These are phyloP conservation scores for Pseudonitzschia multiseries DNA, from an alignment of 108 stramenopile species.

Conservation along the genomic window DNA sequence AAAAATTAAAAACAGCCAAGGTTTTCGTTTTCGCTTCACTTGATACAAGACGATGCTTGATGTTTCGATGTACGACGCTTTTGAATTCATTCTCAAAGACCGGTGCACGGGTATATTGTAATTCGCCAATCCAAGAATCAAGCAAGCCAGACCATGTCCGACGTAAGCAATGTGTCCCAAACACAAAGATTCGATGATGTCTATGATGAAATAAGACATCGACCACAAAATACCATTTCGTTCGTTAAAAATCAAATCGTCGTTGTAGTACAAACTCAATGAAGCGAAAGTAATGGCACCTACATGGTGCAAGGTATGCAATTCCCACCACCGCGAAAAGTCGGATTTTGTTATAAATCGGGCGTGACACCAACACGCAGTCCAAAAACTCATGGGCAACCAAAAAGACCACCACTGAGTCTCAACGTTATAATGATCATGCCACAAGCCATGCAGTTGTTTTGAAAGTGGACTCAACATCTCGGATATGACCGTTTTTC, in stretches of 20 bases:
- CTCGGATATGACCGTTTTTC: not conserved
- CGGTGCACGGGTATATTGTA: slow-evolving; percentile 26
- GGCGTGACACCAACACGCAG: slow-evolving; percentile 16
- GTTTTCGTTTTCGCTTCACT: slow-evolving; percentile 36
- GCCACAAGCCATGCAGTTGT: not conserved
- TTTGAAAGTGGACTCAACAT: not conserved
- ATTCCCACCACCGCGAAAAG: slow-evolving; percentile 21
- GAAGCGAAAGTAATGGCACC: slow-evolving; percentile 26
- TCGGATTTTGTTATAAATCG: not conserved
- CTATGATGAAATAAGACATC: slow-evolving; percentile 41
- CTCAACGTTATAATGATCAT: not conserved
- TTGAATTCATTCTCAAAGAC: slow-evolving; percentile 43
- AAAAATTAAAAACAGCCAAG: slow-evolving; percentile 36
- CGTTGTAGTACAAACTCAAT: slow-evolving; percentile 30
- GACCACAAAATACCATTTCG: slow-evolving; percentile 39
- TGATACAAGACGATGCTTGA: slow-evolving; percentile 24
- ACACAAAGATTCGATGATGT: slow-evolving; percentile 32
- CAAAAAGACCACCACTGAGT: slow-evolving; percentile 14
- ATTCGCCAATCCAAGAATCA: slow-evolving; percentile 30
- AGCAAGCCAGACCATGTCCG: slow-evolving; percentile 30
- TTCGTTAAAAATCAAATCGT: slow-evolving; percentile 44
- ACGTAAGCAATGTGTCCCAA: slow-evolving; percentile 18
- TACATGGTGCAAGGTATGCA: slow-evolving; percentile 41
- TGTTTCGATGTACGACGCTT: slow-evolving; percentile 34
- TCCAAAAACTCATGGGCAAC: slow-evolving; percentile 35